phyloP scores from a whole-genome alignment of 164 flowering plant species.

The Euptelea pleiosperma region DNA sequence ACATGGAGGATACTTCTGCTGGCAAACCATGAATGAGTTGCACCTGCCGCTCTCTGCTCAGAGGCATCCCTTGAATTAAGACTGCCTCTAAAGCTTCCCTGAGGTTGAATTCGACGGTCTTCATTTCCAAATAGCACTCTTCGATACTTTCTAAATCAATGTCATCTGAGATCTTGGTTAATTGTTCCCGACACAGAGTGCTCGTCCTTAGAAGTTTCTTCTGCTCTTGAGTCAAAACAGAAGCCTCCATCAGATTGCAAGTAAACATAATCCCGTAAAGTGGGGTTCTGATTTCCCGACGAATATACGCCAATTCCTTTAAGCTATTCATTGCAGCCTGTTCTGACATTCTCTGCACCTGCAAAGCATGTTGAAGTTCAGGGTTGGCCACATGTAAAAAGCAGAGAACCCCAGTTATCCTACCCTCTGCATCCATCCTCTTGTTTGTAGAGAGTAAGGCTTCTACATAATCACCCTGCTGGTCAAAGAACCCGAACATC shows the following conservation, averaged over 20 bases:
- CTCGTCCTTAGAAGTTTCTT: slow-evolving; percentile 42
- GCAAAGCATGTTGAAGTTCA: slow-evolving; percentile 68
- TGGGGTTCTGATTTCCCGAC: slow-evolving; percentile 56
- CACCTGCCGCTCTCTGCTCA: slow-evolving; percentile 58
- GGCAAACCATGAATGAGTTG: slow-evolving; percentile 48
- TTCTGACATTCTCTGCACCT: slow-evolving; percentile 60
- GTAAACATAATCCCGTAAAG: slow-evolving; percentile 48
- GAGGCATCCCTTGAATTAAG: slow-evolving; percentile 55
- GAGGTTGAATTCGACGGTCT: slow-evolving; percentile 53
- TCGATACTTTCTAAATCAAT: slow-evolving; percentile 60
- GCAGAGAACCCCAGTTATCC: slow-evolving; percentile 54
- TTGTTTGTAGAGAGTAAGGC: slow-evolving; percentile 58
- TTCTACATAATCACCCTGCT: slow-evolving; percentile 50
- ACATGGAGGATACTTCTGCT: slow-evolving; percentile 49
- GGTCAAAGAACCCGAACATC: slow-evolving; percentile 54
- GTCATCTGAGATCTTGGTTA: slow-evolving; percentile 54
- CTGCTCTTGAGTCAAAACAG: slow-evolving; percentile 53
- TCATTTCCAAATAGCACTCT: slow-evolving; percentile 58
- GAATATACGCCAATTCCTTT: slow-evolving; percentile 53
- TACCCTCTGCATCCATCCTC: slow-evolving; percentile 52
- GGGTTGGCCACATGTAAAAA: slow-evolving; percentile 75
- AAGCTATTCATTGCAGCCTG: slow-evolving; percentile 53
- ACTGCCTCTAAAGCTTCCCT: slow-evolving; percentile 59
- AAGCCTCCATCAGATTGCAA: slow-evolving; percentile 44
- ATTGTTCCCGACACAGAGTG: slow-evolving; percentile 53